These are phyloP conservation scores for Nidula niveotomentosa DNA, from an alignment of 1,284 basidiomycete species.

Conservation along the genomic window DNA sequence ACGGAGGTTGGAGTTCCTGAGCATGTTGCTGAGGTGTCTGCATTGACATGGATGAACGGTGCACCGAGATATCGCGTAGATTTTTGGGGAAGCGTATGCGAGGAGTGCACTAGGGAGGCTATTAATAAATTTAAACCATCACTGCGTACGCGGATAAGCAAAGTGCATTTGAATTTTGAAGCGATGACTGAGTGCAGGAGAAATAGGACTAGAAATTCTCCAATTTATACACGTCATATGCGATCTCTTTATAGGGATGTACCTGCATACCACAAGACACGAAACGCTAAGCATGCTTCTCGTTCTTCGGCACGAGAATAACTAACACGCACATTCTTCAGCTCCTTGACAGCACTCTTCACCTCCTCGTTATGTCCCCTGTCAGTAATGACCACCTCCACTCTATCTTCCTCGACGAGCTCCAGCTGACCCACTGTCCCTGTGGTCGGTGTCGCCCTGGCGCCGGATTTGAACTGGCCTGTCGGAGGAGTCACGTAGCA, in stretches of 20 bases:
- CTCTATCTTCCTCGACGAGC: slow-evolving; percentile 51
- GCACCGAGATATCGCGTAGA: neutral
- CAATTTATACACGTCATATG: slow-evolving; percentile 53
- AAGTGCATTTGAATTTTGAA: neutral
- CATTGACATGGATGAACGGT: neutral
- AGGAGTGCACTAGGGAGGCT: neutral
- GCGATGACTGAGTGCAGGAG: neutral
- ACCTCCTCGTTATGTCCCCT: slow-evolving; percentile 33
- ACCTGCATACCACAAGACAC: slow-evolving; percentile 26
- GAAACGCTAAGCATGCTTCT: too few species aligned
- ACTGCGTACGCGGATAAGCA: neutral
- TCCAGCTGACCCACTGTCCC: slow-evolving; percentile 41
- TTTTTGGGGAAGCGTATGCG: neutral
- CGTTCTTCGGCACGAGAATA: neutral
- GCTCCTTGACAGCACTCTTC: slow-evolving; percentile 36
- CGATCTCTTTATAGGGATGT: slow-evolving; percentile 60
- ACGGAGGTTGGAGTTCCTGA: neutral
- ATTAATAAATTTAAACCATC: neutral
- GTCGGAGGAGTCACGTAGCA: too few species aligned
- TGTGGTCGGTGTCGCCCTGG: slow-evolving; percentile 19
- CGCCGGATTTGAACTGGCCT: neutral
- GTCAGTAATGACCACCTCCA: slow-evolving; percentile 51
- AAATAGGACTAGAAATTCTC: slow-evolving; percentile 30
- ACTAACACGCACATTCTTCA: slow-evolving; percentile 41
- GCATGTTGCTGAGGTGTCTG: neutral